Percentiles rank a stretch among this genome's conserved stretches.
Evolutionary conservation across 257 asterid species (phyloP).

Genomic region (Solanum clarkiae): DNA sequence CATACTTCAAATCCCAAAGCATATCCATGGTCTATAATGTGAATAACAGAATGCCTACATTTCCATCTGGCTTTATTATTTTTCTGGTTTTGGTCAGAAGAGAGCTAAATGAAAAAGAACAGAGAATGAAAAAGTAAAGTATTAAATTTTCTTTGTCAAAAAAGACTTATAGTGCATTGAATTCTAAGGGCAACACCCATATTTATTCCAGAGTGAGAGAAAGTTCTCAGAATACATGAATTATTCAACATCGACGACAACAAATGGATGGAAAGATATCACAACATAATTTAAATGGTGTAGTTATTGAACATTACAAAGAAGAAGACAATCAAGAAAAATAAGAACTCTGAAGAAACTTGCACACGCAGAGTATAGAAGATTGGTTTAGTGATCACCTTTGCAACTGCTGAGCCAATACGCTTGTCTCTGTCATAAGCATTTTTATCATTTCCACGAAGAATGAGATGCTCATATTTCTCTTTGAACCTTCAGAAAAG

Average conservation of each 20-base stretch:
- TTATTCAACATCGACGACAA: not conserved
- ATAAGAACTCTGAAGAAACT: not conserved
- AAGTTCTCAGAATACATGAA: not conserved
- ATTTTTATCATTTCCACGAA: slow-evolving; percentile 81
- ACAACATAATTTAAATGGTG: not conserved
- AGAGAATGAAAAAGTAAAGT: not conserved
- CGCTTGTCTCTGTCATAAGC: slow-evolving; percentile 90
- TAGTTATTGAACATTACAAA: not conserved
- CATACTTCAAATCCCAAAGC: not conserved
- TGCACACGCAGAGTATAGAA: not conserved
- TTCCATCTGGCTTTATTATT: not conserved
- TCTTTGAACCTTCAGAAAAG: slow-evolving; percentile 59
- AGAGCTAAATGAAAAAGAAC: not conserved
- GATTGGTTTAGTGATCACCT: slow-evolving; percentile 30
- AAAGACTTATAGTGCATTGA: not conserved
- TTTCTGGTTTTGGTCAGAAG: not conserved
- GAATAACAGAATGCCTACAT: not conserved
- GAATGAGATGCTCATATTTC: slow-evolving; percentile 62
- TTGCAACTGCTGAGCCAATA: slow-evolving; percentile 79
- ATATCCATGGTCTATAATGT: not conserved
- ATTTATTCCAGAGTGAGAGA: not conserved
- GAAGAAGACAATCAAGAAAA: not conserved
- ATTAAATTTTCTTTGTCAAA: not conserved
- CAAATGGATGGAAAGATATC: not conserved
- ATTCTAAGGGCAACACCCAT: not conserved